Evolutionary conservation across 768 basidiomycete species (phyloP), one percentile per base, ranked within the genome.

Genomic region (Pulveroboletus sp.): DNA sequence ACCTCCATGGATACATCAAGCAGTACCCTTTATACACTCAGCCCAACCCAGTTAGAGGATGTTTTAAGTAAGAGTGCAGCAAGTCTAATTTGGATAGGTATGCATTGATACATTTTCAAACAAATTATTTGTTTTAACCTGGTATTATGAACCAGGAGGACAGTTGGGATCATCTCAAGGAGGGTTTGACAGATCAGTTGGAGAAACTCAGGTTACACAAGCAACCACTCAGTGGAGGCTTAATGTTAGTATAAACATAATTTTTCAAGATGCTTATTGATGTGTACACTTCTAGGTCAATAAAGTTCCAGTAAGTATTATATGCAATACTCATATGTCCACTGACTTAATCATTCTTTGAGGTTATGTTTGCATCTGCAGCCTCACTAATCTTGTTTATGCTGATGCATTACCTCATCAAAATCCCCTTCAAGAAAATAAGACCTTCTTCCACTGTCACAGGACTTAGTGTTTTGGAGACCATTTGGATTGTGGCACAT

Each of bases 71-170:
- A 42, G 2, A 41, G 34, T 3, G 23, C 41, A 13, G 57, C 57
- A 25, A 21, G 31, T 5, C 19, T 41, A 14, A 14, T 58, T n/a
- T 58, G 53, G 57, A 47, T 34, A 16, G 46, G 57, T 59, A 34
- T 21, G n/a, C 29, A 4, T 49, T 19, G 21, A 2, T 4, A 9
- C 27, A 29, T 4, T 21, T 37, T 1, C 6, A 20, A 12, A 37
- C 13, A 7, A 20, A 12, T 12, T 20, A 19, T 37, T 5, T 3
- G 1, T 3, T 13, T 40, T 34, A 12, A 9, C 27, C 12, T 9
- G 12, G 13, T 3, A 14, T 14, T 24, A 35, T 1, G 4, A n/a
- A 3, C 0, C 11, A 58, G 57, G 20, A 29, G 53, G 58, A 35
- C 49, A 55, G 17, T 2, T 51, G 2, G 57, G 57, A 11, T 17